Conservation (phyloP, 2,329 filamentous ascomycete species). For the Akanthomyces dipterigenus region DNA sequence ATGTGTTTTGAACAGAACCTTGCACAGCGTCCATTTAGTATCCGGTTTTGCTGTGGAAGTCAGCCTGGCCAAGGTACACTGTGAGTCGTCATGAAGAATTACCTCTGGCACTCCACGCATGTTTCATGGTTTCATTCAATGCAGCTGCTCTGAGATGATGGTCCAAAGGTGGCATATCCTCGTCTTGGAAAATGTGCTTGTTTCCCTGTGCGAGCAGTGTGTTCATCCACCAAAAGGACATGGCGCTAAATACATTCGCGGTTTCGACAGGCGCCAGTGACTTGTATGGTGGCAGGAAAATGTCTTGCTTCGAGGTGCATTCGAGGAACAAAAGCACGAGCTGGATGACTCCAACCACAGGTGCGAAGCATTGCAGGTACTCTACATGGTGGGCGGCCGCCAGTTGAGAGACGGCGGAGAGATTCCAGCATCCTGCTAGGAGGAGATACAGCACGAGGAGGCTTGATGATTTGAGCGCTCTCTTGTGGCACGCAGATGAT, state of each 20-base stretch:
- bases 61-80: neutral
- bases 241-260: neutral
- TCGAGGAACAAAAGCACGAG: neutral
- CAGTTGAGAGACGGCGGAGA: neutral
- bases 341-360: neutral
- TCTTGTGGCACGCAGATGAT: neutral
- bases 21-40: neutral
- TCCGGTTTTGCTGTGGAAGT: neutral
- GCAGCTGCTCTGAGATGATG: neutral
- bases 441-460: neutral
- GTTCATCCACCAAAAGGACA: constrained; percentile 12
- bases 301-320: neutral
- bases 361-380: neutral
- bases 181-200: constrained; percentile 1
- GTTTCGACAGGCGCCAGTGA: constrained; percentile 1
- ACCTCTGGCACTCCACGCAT: constrained; percentile 2
- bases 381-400: neutral
- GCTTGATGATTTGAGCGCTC: neutral
- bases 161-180: constrained; percentile 6
- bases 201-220: neutral
- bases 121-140: neutral
- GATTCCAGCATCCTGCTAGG: neutral
- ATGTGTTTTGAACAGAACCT: constrained; percentile 1
- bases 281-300: neutral
- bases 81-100: neutral